A percentile compares a stretch with the other conserved stretches of the same genome.
Conservation (phyloP, 2,329 filamentous ascomycete genomes). For the Cercospora canescens region DNA sequence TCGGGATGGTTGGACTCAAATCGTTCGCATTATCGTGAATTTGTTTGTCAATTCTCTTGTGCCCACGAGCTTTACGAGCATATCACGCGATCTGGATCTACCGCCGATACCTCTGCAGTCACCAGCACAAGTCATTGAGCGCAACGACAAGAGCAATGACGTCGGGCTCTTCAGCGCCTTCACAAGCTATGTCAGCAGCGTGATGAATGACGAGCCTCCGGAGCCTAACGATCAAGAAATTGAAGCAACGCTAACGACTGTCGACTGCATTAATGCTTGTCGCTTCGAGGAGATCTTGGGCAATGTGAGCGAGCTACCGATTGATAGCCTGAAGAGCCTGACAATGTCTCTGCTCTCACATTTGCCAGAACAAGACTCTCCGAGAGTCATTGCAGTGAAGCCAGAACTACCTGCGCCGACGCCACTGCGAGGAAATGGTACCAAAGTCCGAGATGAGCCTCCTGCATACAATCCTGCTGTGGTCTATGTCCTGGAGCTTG, state of each 20-base stretch:
- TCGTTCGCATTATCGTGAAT: conserved; percentile 91
- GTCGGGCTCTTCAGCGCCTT: conserved; percentile 90
- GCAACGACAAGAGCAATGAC: conserved; percentile 74
- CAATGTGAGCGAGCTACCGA: conserved; percentile 72
- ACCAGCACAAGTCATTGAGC: conserved; percentile 89
- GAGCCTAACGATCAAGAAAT: conserved; percentile 97
- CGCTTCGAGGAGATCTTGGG: conserved; percentile 78
- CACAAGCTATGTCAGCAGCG: conserved; percentile 96
- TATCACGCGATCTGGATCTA: conserved; percentile 67
- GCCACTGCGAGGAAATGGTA: conserved; percentile 59
- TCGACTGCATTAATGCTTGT: conserved; percentile 91
- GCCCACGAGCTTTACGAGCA: conserved; percentile 71
- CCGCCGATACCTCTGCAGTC: conserved; percentile 84
- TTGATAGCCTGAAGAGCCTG: conserved; percentile 59
- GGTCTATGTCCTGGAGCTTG: conserved; percentile 88
- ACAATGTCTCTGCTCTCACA: conserved; percentile 75
- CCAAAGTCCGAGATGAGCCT: conserved; percentile 55
- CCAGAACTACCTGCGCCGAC: conserved; percentile 70
- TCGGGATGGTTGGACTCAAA: conserved; percentile 75
- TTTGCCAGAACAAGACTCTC: conserved; percentile 76
- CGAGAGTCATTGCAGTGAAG: conserved; percentile 85
- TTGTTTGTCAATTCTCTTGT: conserved; percentile 94
- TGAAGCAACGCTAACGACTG: conserved; percentile 89
- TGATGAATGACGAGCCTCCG: conserved; percentile 94
- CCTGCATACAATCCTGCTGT: conserved; percentile 80